Percentiles rank a stretch among this genome's conserved stretches.
Evolutionary conservation across 441 rosid genomes (phyloP).

Genomic region (Croton setiger): DNA sequence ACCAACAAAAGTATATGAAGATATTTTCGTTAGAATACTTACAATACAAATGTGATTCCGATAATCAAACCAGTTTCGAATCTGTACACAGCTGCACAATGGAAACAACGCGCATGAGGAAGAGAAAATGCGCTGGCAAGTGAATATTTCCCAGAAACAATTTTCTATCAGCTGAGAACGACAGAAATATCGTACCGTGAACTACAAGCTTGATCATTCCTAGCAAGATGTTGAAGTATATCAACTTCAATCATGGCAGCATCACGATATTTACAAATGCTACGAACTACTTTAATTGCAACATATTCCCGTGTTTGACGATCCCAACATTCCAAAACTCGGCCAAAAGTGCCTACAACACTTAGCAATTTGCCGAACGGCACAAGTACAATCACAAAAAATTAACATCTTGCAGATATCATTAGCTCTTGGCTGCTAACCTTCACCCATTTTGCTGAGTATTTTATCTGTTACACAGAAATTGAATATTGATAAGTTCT

Average conservation of each 20-base stretch:
- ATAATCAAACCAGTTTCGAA: conserved; percentile 78
- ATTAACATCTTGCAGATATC: conserved; percentile 57
- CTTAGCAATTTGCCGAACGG: conserved; percentile 72
- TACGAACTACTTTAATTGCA: conserved; percentile 73
- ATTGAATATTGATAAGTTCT: neutral
- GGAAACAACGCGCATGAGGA: conserved; percentile 20
- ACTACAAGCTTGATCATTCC: conserved; percentile 45
- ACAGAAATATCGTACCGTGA: conserved; percentile 47
- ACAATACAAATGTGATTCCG: conserved; percentile 79
- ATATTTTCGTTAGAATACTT: conserved; percentile 40
- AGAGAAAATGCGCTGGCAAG: neutral
- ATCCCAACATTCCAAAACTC: conserved; percentile 96
- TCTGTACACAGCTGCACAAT: conserved; percentile 71
- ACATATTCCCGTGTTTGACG: conserved; percentile 65
- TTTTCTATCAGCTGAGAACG: conserved; percentile 23
- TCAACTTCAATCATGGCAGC: conserved; percentile 85
- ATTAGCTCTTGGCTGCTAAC: conserved; percentile 65
- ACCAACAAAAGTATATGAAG: neutral
- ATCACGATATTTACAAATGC: conserved; percentile 67
- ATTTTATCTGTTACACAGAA: conserved; percentile 55
- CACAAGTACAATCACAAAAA: conserved; percentile 60
- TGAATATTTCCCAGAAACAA: conserved; percentile 4
- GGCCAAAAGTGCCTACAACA: conserved; percentile 97
- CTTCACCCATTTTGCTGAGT: conserved; percentile 90
- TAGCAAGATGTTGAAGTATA: conserved; percentile 59